Conservation (phyloP, 345 rosid genomes). For the Fremontodendron californicum region DNA sequence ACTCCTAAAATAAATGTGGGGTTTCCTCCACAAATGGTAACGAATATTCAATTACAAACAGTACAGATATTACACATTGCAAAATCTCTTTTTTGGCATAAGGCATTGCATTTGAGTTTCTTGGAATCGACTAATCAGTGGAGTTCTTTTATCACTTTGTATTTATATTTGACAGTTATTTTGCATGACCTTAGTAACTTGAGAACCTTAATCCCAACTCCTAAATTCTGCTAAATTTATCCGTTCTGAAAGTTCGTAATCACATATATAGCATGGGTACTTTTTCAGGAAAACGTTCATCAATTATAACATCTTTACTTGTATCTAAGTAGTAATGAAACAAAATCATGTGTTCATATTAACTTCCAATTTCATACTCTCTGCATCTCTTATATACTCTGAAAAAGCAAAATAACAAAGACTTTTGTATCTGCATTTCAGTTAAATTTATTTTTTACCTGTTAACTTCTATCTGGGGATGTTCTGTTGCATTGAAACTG, state of each 20-base stretch:
- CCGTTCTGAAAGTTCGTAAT: not conserved
- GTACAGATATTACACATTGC: not conserved
- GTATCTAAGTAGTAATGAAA: not conserved
- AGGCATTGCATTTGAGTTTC: not conserved
- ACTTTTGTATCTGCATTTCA: not conserved
- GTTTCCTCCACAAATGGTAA: conserved; percentile 4
- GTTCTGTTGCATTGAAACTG: not conserved
- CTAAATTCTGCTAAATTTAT: not conserved
- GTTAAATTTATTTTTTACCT: not conserved
- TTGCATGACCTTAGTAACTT: not conserved
- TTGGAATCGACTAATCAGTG: not conserved
- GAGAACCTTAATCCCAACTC: not conserved
- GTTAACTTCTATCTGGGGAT: not conserved
- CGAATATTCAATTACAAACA: not conserved
- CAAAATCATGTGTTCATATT: not conserved
- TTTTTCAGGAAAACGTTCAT: not conserved
- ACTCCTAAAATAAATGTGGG: not conserved
- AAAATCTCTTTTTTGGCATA: not conserved
- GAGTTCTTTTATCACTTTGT: not conserved
- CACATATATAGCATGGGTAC: not conserved
- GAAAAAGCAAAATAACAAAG: not conserved
- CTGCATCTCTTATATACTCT: not conserved
- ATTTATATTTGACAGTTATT: not conserved
- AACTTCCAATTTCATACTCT: not conserved
- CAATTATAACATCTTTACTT: not conserved